Conservation (phyloP, 441 rosid genomes). For the Geranium incanum region DNA sequence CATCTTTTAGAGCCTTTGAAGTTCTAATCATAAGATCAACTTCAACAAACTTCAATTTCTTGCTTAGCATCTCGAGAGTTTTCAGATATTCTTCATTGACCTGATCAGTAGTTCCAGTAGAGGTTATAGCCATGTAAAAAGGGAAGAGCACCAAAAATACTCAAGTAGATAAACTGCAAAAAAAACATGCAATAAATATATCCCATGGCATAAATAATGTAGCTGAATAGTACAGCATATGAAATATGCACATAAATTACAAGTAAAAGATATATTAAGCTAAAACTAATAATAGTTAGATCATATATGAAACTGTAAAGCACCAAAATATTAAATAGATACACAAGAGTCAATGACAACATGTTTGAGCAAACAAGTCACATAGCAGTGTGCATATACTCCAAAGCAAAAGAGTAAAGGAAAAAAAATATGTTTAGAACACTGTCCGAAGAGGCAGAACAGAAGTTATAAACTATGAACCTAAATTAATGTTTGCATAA, state of each 20-base stretch:
- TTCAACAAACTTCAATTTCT: slow-evolving; percentile 82
- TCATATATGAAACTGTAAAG: too few species aligned
- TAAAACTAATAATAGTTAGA: too few species aligned
- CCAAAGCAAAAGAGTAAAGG: too few species aligned
- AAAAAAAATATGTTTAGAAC: background rate
- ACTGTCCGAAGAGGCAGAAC: background rate
- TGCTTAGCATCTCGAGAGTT: slow-evolving; percentile 84
- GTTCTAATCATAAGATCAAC: slow-evolving; percentile 70
- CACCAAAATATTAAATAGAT: too few species aligned
- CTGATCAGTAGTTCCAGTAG: slow-evolving; percentile 39
- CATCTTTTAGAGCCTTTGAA: slow-evolving; percentile 91
- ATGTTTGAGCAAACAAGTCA: too few species aligned
- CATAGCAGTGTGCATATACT: too few species aligned
- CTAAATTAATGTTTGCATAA: background rate
- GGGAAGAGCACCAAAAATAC: background rate
- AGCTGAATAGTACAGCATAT: background rate
- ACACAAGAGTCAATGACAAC: too few species aligned
- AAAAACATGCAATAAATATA: background rate
- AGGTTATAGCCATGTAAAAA: slow-evolving; percentile 20
- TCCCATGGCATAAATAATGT: background rate
- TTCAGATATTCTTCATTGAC: slow-evolving; percentile 90
- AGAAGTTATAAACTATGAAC: background rate
- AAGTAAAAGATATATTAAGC: too few species aligned
- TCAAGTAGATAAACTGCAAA: slow-evolving; percentile 13
- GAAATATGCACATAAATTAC: too few species aligned